phyloP scores from a whole-genome alignment of 2,329 filamentous ascomycete species.

The Parafenestella ontariensis region DNA sequence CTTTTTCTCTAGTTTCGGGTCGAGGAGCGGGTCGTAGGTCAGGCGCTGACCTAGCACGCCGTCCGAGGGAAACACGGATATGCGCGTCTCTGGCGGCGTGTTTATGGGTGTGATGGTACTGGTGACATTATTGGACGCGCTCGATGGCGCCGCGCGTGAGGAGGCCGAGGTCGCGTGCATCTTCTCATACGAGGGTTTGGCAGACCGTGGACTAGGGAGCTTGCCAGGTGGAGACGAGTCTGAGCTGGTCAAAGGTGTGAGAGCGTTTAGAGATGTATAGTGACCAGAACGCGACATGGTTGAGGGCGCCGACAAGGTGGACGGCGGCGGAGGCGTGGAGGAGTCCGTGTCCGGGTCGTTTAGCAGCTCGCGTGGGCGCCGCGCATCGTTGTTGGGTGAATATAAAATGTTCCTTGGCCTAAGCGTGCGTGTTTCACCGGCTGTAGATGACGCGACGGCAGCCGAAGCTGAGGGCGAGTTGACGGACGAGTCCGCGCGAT shows the following conservation, averaged over 20 bases:
- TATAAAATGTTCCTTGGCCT: slow-evolving; percentile 24
- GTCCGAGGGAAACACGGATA: slow-evolving; percentile 59
- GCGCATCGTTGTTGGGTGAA: slow-evolving; percentile 41
- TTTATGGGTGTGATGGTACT: slow-evolving; percentile 54
- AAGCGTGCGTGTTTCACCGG: slow-evolving; percentile 19
- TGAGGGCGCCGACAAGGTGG: slow-evolving; percentile 68
- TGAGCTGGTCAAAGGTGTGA: slow-evolving; percentile 71
- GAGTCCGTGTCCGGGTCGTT: slow-evolving; percentile 76
- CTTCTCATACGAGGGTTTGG: slow-evolving; percentile 49
- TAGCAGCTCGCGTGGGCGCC: slow-evolving; percentile 65
- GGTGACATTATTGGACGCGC: slow-evolving; percentile 53
- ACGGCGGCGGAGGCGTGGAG: slow-evolving; percentile 66
- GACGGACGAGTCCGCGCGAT: slow-evolving; percentile 33
- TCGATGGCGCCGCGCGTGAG: slow-evolving; percentile 41
- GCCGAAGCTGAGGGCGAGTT: slow-evolving; percentile 17
- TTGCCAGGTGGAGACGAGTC: slow-evolving; percentile 70
- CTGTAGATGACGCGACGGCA: slow-evolving; percentile 19
- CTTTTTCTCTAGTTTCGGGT: slow-evolving; percentile 63
- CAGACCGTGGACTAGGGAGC: slow-evolving; percentile 60
- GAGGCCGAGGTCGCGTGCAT: slow-evolving; percentile 42
- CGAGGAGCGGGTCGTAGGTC: slow-evolving; percentile 69
- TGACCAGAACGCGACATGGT: slow-evolving; percentile 65
- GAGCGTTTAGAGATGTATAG: slow-evolving; percentile 59
- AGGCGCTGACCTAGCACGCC: slow-evolving; percentile 65
- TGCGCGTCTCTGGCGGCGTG: slow-evolving; percentile 52